phyloP scores from a whole-genome alignment of 2,329 filamentous ascomycete species.

The Teratosphaeria destructans region DNA sequence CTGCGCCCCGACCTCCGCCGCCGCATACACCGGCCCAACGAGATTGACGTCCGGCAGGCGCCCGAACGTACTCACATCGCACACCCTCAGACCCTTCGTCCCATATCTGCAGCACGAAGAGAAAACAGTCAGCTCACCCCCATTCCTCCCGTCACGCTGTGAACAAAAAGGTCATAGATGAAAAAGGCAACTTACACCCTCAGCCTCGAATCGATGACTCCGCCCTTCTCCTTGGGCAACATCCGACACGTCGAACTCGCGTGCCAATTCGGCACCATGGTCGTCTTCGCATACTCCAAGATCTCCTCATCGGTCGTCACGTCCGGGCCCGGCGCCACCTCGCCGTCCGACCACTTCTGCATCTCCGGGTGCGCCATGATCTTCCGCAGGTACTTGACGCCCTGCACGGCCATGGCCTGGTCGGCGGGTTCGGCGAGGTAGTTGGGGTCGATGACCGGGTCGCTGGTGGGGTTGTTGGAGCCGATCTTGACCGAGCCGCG shows the following conservation, averaged over 20 bases:
- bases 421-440: conserved; percentile 36
- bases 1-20: conserved; percentile 24
- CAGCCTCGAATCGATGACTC: conserved; percentile 16
- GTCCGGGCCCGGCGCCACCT: conserved; percentile 66
- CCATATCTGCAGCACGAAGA: conserved; percentile 6
- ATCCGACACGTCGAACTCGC: conserved; percentile 10
- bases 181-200: conserved; percentile 7
- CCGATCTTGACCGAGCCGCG: conserved; percentile 30
- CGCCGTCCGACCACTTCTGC: conserved; percentile 23
- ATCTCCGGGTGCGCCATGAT: conserved; percentile 4
- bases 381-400: conserved; percentile 6
- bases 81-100: conserved; percentile 14
- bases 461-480: conserved; percentile 8
- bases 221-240: conserved; percentile 11
- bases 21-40: conserved; percentile 19
- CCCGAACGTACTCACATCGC: conserved; percentile 21
- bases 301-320: conserved; percentile 70
- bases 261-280: not conserved
- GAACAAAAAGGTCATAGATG: not conserved
- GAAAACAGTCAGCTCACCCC: not conserved
- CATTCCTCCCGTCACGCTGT: not conserved
- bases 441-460: conserved; percentile 16
- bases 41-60: conserved; percentile 21
- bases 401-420: conserved; percentile 23
- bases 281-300: conserved; percentile 54